Evolutionary conservation across 305 asterid species (phyloP), one percentile per base, ranked within the genome.

Genomic region (Solanum hybrid): DNA sequence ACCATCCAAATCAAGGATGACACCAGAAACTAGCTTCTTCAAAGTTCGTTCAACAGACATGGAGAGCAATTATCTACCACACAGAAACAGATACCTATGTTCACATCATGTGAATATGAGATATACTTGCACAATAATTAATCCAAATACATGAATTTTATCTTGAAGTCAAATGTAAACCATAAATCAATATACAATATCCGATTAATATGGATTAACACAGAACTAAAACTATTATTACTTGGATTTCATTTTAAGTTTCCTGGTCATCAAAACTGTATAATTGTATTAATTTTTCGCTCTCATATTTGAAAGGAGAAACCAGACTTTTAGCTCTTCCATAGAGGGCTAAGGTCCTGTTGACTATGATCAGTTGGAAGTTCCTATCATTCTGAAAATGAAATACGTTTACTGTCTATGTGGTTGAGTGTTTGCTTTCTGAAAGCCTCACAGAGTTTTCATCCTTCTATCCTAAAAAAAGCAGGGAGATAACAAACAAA

Each of bases 1-100:
- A 85, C 99, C 99, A 90, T 97, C 99, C 94, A 97, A 94, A 94
- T 96, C 99, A 90, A 97, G 94, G 91, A 97, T 95, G 88, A 96
- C 98, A 86, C 98, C 92, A 31, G 96, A 91, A 35, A 92, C 95
- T 13, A 96, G 94, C 94, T 95, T 95, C 93, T 91, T 94, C 71
- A 93, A 82, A 88, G 95, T 88, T 80, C 89, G 92, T 66, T 94
- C 91, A 93, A 94, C 92, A 85, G 93, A 86, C 90, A 92, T 20
- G 36, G 88, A 20, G 76, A 80, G 40, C 38, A 60, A 32, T 60
- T 42, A 24, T 26, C 27, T n/a, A 4, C 73, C 14, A n/a, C n/a
- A 1, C 38, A 46, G n/a, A 42, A 32, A 86, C 27, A 22, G 16
- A 40, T 20, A 60, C 37, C 16, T 80, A 87, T 34, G 35, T 71